Evolutionary conservation across 2,329 filamentous ascomycete genomes (phyloP).

Genomic region (Neospermospora avenae): DNA sequence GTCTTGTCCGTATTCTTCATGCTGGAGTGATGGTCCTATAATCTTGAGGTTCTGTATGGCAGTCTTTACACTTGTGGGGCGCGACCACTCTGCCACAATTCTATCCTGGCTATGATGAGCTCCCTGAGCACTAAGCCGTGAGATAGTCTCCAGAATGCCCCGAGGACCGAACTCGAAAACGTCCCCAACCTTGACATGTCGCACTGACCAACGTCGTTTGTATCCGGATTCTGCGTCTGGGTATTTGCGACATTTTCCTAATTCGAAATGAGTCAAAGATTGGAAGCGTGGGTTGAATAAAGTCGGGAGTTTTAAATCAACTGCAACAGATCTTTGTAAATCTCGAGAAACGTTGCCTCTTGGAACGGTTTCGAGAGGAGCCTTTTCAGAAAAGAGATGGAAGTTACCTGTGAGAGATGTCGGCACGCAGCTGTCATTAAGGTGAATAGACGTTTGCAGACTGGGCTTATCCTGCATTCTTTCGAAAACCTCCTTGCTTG

Average conservation of each 20-base stretch:
- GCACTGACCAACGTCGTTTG: neutral
- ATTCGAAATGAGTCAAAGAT: neutral
- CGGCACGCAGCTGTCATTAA: slow-evolving; percentile 4
- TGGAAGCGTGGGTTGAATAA: neutral
- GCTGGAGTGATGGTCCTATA: neutral
- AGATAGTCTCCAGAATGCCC: neutral
- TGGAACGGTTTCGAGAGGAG: neutral
- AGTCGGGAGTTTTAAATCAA: neutral
- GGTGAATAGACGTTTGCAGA: slow-evolving; percentile 6
- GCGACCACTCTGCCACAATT: neutral
- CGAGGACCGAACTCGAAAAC: neutral
- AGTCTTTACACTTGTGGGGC: neutral
- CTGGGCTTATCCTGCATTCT: neutral
- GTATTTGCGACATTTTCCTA: neutral
- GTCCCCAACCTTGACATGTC: neutral
- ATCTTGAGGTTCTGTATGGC: neutral
- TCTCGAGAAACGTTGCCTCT: neutral
- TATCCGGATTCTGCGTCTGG: neutral
- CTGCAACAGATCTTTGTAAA: neutral
- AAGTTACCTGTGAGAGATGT: neutral
- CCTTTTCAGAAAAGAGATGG: neutral
- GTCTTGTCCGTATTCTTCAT: neutral
- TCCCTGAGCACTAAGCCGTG: neutral
- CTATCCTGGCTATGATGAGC: neutral
- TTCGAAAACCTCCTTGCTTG: neutral